Evolutionary conservation across 495 filamentous ascomycete species (phyloP).

Genomic region (Xylaria sp.): DNA sequence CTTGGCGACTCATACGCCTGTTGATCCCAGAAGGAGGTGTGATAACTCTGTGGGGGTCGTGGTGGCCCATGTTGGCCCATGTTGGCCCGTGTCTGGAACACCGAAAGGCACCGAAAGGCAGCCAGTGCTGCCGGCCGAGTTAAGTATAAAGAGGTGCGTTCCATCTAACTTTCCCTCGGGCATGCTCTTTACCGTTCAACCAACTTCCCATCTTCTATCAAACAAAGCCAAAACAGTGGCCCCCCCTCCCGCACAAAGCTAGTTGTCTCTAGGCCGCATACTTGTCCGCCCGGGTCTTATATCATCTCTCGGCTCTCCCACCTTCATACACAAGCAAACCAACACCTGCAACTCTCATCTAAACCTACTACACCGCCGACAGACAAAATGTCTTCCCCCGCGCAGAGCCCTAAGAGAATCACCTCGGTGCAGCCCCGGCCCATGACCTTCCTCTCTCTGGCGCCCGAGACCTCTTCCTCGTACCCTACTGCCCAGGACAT

Average conservation of each 20-base stretch:
- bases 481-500: constrained; percentile 47
- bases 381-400: constrained; percentile 38
- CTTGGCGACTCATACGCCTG: constrained; percentile 39
- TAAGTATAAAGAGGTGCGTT: constrained; percentile 24
- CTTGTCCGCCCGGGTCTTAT: background rate
- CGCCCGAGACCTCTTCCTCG: constrained; percentile 51
- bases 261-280: constrained; percentile 16
- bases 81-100: constrained; percentile 26
- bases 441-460: constrained; percentile 52
- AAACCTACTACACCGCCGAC: constrained; percentile 12
- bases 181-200: background rate
- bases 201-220: constrained; percentile 4
- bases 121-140: constrained; percentile 3
- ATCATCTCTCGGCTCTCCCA: constrained; percentile 24
- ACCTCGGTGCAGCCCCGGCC: constrained; percentile 42
- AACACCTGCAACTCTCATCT: constrained; percentile 21
- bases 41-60: constrained; percentile 33
- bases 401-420: constrained; percentile 31
- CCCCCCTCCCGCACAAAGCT: constrained; percentile 15
- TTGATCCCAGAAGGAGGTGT: constrained; percentile 25
- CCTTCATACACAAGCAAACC: constrained; percentile 16
- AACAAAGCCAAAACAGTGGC: constrained; percentile 12
- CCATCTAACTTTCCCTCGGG: constrained; percentile 9
- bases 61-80: constrained; percentile 31
- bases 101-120: background rate